Evolutionary conservation across 2,329 filamentous ascomycete species (phyloP).

Genomic region (Hortaea werneckii): DNA sequence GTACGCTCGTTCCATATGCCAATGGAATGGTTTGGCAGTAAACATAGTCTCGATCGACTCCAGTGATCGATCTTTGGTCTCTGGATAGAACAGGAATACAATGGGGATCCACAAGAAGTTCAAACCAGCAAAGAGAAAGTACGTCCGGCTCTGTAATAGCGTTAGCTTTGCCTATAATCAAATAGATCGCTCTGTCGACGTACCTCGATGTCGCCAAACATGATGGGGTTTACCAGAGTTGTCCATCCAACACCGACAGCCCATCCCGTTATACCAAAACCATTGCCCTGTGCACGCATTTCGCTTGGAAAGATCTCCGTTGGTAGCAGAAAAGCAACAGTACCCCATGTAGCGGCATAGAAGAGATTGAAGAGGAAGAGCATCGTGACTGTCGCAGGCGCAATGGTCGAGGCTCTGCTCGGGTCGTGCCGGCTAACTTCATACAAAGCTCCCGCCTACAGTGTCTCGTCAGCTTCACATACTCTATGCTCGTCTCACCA

Average conservation of each 20-base stretch:
- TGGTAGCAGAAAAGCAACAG: conserved; percentile 40
- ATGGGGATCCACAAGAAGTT: conserved; percentile 43
- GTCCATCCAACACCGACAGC: conserved; percentile 47
- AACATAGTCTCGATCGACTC: conserved; percentile 44
- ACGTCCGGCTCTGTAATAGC: conserved; percentile 33
- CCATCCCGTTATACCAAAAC: conserved; percentile 50
- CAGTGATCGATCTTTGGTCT: conserved; percentile 28
- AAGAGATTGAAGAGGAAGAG: conserved; percentile 42
- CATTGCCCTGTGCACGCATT: conserved; percentile 49
- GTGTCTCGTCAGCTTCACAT: neutral
- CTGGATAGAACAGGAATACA: conserved; percentile 32
- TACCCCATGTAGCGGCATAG: conserved; percentile 43
- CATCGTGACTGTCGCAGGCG: conserved; percentile 39
- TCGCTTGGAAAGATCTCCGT: conserved; percentile 50
- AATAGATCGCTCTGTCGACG: neutral
- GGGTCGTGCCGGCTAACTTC: conserved; percentile 31
- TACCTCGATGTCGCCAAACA: conserved; percentile 37
- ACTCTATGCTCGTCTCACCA: neutral
- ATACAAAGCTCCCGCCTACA: conserved; percentile 31
- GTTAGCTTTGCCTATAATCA: neutral
- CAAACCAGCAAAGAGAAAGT: conserved; percentile 43
- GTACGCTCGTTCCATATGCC: conserved; percentile 37
- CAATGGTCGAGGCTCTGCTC: conserved; percentile 28
- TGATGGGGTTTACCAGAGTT: conserved; percentile 42
- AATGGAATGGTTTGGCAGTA: conserved; percentile 37